Percentiles rank a stretch among this genome's conserved stretches.
Conservation (phyloP, 2,329 filamentous ascomycete species). For the Rasamsonia emersonii region DNA sequence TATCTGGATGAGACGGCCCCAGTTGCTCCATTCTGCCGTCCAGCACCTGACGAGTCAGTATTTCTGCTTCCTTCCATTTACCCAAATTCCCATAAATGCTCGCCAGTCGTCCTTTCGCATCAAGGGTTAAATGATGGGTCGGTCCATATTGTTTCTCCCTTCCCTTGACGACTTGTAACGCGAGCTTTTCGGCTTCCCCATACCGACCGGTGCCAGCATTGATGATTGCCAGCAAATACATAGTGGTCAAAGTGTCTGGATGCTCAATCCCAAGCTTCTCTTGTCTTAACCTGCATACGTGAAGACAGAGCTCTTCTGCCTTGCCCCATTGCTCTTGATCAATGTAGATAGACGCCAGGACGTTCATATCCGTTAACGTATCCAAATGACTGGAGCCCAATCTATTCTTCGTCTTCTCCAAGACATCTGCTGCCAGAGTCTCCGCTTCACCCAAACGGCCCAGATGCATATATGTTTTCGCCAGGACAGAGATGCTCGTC, state of each 20-base stretch:
- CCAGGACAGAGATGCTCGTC: slow-evolving; percentile 12
- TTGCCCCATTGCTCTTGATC: slow-evolving; percentile 12
- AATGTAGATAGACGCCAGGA: slow-evolving; percentile 12
- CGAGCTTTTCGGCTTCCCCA: slow-evolving; percentile 19
- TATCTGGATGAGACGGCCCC: slow-evolving; percentile 1
- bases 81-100: neutral
- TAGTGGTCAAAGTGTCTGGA: slow-evolving; percentile 22
- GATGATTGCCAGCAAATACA: slow-evolving; percentile 9
- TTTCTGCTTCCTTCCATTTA: slow-evolving; percentile 4
- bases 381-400: slow-evolving; percentile 12
- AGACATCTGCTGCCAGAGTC: slow-evolving; percentile 9
- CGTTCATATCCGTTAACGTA: slow-evolving; percentile 10
- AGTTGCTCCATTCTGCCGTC: neutral
- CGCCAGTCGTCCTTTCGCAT: slow-evolving; percentile 34
- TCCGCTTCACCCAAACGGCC: slow-evolving; percentile 12
- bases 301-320: slow-evolving; percentile 16
- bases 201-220: slow-evolving; percentile 5
- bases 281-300: slow-evolving; percentile 10
- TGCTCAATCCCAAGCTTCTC: slow-evolving; percentile 10
- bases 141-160: slow-evolving; percentile 6
- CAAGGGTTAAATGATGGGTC: slow-evolving; percentile 10
- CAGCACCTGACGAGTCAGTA: neutral
- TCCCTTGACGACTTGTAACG: slow-evolving; percentile 8
- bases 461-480: slow-evolving; percentile 11
- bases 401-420: slow-evolving; percentile 11